Conservation (phyloP, 495 filamentous ascomycete species). For the Penicillium diatomitis region DNA sequence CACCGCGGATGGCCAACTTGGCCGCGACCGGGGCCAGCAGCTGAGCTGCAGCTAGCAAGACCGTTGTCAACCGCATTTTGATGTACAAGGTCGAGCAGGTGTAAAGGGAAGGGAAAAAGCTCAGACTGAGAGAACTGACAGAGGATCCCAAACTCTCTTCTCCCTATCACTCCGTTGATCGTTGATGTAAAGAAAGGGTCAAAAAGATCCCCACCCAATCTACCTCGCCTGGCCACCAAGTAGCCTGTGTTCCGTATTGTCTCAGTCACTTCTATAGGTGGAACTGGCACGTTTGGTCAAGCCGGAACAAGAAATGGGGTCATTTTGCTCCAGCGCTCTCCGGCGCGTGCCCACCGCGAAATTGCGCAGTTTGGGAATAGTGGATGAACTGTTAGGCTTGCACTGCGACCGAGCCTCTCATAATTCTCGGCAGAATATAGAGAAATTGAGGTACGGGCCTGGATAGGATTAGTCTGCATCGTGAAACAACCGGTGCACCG, state of each 20-base stretch:
- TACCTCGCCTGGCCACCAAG: too few relatives aligned
- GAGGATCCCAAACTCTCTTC: too few relatives aligned
- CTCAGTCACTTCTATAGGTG: not conserved
- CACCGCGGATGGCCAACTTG: constrained; percentile 54
- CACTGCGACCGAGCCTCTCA: too few relatives aligned
- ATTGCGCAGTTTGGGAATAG: not conserved
- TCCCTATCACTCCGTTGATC: too few relatives aligned
- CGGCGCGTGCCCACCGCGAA: not conserved
- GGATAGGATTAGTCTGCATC: not conserved
- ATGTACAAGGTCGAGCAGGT: too few relatives aligned
- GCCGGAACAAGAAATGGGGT: not conserved
- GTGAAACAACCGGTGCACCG: constrained; percentile 1
- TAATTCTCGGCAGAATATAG: not conserved
- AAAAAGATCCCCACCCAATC: too few relatives aligned
- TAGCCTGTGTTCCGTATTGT: too few relatives aligned
- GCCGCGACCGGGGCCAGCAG: constrained; percentile 22
- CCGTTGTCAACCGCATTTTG: constrained; percentile 14
- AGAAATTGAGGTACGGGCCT: not conserved
- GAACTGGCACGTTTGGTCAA: not conserved
- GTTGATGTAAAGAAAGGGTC: too few relatives aligned
- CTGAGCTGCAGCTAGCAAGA: constrained; percentile 13
- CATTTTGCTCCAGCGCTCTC: not conserved
- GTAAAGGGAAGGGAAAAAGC: too few relatives aligned
- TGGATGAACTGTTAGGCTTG: too few relatives aligned
- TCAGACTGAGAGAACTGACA: too few relatives aligned